Evolutionary conservation across 2,329 filamentous ascomycete genomes (phyloP), one percentile per base, ranked within the genome.

Genomic region (Aspergillus calidoustus): DNA sequence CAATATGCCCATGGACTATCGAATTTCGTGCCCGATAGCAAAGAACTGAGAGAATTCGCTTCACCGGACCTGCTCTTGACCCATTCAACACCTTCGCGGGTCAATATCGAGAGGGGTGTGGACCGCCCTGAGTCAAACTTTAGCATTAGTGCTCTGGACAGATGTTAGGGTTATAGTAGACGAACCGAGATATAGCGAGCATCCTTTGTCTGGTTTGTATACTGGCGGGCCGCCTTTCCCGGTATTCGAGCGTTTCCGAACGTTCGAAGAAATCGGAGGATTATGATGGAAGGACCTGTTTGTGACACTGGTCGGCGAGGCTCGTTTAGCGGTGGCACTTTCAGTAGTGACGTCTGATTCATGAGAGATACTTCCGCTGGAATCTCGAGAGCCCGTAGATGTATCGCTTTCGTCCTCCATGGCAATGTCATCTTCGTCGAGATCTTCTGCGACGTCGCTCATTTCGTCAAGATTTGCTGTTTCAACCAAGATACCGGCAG

Each of bases 51-150:
- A 77, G 97, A 97, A 0, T 91, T 93, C 31, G 83, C 86, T 72
- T 98, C 93, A n/a, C 94, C 94, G 2, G 93, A 97, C 81, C 94
- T 97, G 66, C 92, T 88, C 71, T 97, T 97, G 59, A 98, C 93
- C 93, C 95, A 98, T 74, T 96, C 90, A 59, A 98, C 94, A 44
- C 94, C 94, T 75, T 96, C 95, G 43, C 92, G 92, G 0, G 93
- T 97, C 80, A 98, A 94, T 68, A 98, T 97, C 61, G 93, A 97
- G 77, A 97, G 95, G 13, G 93, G 93, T 4, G 93, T 97, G 0
- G 93, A 96, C 1, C 92, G 96, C 31, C 93, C 91, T 93, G 46
- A 3, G 8, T 31, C 7, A 6, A 30, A 11, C 23, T 38, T 60
- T 50, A 56, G 44, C 17, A 57, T n/a, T 30, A 25, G 15, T 17